Conservation (phyloP, 768 basidiomycete genomes). For the Mycena metata region DNA sequence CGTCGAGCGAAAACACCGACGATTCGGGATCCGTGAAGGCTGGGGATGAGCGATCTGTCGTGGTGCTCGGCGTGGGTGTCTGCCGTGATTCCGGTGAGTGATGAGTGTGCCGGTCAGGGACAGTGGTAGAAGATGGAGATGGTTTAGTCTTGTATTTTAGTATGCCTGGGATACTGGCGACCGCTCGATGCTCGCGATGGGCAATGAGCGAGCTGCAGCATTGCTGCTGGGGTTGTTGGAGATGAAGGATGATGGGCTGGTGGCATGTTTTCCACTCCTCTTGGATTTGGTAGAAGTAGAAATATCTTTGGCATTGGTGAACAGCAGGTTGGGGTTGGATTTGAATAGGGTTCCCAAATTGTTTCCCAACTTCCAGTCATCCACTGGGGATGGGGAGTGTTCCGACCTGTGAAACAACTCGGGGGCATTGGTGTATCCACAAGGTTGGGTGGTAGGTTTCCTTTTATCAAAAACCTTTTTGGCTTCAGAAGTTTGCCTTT, state of each 20-base stretch:
- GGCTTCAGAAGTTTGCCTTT: neutral
- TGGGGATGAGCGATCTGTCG: neutral
- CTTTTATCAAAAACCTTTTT: too few relatives aligned
- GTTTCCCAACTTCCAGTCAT: too few relatives aligned
- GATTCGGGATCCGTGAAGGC: conserved; percentile 10
- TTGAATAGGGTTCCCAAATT: neutral
- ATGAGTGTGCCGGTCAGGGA: too few relatives aligned
- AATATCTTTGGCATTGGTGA: neutral
- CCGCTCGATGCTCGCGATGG: neutral
- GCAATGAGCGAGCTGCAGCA: neutral
- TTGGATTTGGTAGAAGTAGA: neutral
- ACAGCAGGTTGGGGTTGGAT: neutral
- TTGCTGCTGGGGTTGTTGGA: too few relatives aligned
- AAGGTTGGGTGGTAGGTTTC: neutral
- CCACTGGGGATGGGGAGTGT: too few relatives aligned
- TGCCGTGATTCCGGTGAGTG: neutral
- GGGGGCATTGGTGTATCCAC: neutral
- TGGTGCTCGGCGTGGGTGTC: conserved; percentile 1
- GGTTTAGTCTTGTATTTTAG: neutral
- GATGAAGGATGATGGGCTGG: neutral
- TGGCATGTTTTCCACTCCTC: neutral
- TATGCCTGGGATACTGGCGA: neutral
- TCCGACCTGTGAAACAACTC: too few relatives aligned
- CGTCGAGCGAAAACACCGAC: neutral
- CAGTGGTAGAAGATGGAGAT: neutral